Percentiles rank a stretch among this genome's conserved stretches.
phyloP scores from a whole-genome alignment of 306 rosid genomes.

The Prunus padus region DNA sequence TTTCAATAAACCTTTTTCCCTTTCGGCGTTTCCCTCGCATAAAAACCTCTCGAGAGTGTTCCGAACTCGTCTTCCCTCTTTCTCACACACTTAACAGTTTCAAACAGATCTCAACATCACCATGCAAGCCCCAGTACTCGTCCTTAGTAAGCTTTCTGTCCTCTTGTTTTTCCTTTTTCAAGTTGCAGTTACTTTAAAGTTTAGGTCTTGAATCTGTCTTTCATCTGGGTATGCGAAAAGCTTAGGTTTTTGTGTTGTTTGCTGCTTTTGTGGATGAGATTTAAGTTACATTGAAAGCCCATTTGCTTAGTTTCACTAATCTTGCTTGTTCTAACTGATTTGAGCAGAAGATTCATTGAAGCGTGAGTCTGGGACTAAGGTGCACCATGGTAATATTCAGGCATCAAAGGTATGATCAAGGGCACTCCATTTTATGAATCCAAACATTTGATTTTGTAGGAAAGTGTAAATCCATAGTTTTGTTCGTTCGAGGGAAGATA shows the following conservation, averaged over 20 bases:
- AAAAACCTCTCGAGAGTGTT: not conserved
- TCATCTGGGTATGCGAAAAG: not conserved
- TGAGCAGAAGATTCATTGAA: constrained; percentile 84
- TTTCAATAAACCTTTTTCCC: not conserved
- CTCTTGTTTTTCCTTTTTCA: not conserved
- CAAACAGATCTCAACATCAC: constrained; percentile 12
- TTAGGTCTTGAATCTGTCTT: not conserved
- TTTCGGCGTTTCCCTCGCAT: constrained; percentile 21
- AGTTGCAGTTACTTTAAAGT: not conserved
- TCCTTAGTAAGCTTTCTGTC: constrained; percentile 38
- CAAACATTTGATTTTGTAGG: not conserved
- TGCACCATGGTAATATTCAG: constrained; percentile 88
- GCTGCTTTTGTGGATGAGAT: not conserved
- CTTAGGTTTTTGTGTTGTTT: not conserved
- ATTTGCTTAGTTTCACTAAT: constrained; percentile 1
- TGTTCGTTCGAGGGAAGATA: not conserved
- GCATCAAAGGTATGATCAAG: constrained; percentile 66
- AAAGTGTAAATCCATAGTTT: not conserved
- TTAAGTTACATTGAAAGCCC: not conserved
- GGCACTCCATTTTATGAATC: not conserved
- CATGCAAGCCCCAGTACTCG: constrained; percentile 63
- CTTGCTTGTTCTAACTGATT: constrained; percentile 5
- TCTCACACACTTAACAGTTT: not conserved
- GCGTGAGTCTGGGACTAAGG: constrained; percentile 92
- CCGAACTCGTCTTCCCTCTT: not conserved